Evolutionary conservation across 257 asterid genomes (phyloP), one percentile per base, ranked within the genome.

Genomic region (Plectranthus barbatus): DNA sequence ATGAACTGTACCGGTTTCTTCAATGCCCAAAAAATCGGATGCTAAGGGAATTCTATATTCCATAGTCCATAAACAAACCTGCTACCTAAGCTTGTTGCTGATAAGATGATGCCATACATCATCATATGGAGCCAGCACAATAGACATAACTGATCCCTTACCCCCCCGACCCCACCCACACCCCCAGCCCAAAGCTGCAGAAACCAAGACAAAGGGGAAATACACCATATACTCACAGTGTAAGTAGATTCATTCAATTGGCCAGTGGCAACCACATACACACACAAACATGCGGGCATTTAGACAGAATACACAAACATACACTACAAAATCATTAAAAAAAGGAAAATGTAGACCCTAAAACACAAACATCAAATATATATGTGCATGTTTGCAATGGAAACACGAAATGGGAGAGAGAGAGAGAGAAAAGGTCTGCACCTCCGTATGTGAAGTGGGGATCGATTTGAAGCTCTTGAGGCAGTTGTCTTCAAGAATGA

Each of bases 401-500:
- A 60, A 18, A 13, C 34, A 52, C 5, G 19, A 49, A 48, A 8
- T 4, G 9, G 31, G 23, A 42, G 19, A 42, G 4, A 39, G 44
- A 39, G 3, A 39, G 4, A 13, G n/a, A 3, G 5, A 21, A 14
- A 2, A 44, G n/a, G 61, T 60, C 7, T 26, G 56, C 71, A 86
- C 97, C 95, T 92, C 85, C 66, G 54, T 60, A 2, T 59, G 78
- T 4, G 95, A 84, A 67, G 70, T 54, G 39, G 95, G 91, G 56
- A 84, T 68, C 29, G 86, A 79, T 75, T 88, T 92, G 85, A 86
- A 92, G 81, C 93, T 84, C 83, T 76, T 81, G 70, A 92, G 95
- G 81, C 87, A 84, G 70, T 83, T 75, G 9, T 86, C 91, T 72
- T 86, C 77, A 56, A 88, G 95, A 80, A 91, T 47, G 75, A 91